These are phyloP conservation scores for Pleoardoris graminearum DNA, from an alignment of 2,329 filamentous ascomycete species.

Conservation along the genomic window DNA sequence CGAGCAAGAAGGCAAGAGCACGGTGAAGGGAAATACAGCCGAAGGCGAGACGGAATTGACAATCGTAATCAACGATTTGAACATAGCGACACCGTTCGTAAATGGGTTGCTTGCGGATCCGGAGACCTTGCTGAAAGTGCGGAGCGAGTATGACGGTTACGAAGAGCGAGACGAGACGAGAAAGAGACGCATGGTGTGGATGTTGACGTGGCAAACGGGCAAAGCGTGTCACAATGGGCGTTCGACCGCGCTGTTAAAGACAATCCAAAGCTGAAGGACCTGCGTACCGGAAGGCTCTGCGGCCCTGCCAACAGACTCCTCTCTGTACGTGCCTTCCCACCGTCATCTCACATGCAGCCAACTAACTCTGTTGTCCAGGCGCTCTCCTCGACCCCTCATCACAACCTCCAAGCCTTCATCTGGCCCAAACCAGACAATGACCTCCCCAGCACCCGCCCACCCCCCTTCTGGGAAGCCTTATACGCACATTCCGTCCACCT, in stretches of 20 bases:
- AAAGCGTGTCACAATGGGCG: not conserved
- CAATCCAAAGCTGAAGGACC: not conserved
- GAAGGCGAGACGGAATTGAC: not conserved
- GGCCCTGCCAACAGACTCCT: not conserved
- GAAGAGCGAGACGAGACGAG: not conserved
- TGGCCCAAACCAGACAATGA: not conserved
- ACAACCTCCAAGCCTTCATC: not conserved
- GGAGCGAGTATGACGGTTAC: not conserved
- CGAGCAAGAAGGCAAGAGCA: not conserved
- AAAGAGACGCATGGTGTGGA: not conserved
- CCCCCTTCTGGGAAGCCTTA: slow-evolving; percentile 5
- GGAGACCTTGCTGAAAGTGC: not conserved
- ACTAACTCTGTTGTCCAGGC: too few relatives aligned
- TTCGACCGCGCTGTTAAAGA: not conserved
- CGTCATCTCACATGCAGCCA: too few relatives aligned
- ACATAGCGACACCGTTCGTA: not conserved
- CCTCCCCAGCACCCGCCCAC: not conserved
- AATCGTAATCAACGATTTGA: not conserved
- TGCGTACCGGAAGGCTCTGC: not conserved
- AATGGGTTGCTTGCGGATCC: not conserved
- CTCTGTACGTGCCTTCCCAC: not conserved
- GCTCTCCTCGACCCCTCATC: not conserved
- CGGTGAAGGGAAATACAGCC: not conserved
- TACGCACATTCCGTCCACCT: not conserved
- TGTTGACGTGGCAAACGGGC: not conserved